Evolutionary conservation across 495 filamentous ascomycete genomes (phyloP).

Genomic region (Neurospora sp.): DNA sequence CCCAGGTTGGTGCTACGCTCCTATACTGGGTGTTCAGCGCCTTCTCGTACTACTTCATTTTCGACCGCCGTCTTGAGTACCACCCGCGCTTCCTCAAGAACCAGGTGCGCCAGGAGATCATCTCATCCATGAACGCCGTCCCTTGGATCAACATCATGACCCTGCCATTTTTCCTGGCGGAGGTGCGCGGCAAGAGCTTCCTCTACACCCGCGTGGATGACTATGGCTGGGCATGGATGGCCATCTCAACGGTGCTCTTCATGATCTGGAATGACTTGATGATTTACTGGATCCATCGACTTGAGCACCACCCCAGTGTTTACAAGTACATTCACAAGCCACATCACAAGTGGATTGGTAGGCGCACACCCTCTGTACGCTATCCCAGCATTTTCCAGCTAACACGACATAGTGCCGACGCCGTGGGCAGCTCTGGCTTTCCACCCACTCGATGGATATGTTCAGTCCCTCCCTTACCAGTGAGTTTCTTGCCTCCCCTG

Average conservation of each 20-base stretch:
- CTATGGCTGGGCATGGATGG: conserved; percentile 11
- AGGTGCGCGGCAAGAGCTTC: conserved; percentile 14
- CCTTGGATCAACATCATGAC: conserved; percentile 16
- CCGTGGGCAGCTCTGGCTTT: conserved; percentile 15
- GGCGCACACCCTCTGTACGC: neutral
- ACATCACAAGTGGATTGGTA: conserved; percentile 17
- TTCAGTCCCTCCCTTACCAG: conserved; percentile 16
- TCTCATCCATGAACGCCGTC: conserved; percentile 10
- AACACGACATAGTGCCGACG: conserved; percentile 8
- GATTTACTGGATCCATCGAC: conserved; percentile 17
- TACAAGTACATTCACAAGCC: conserved; percentile 18
- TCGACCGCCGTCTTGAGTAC: conserved; percentile 14
- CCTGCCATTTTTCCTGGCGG: conserved; percentile 12
- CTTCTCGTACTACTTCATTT: conserved; percentile 13
- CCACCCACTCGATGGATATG: conserved; percentile 15
- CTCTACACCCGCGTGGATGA: conserved; percentile 9
- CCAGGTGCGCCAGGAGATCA: conserved; percentile 13
- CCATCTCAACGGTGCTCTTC: conserved; percentile 11
- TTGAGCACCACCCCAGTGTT: conserved; percentile 15
- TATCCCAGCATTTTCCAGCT: neutral
- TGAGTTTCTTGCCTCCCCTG: neutral
- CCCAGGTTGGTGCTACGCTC: conserved; percentile 9
- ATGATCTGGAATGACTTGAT: conserved; percentile 15
- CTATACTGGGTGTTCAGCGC: conserved; percentile 15
- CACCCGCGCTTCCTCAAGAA: conserved; percentile 16